These are phyloP conservation scores for Pseudevernia furfuracea DNA, from an alignment of 495 filamentous ascomycete species.

Conservation along the genomic window DNA sequence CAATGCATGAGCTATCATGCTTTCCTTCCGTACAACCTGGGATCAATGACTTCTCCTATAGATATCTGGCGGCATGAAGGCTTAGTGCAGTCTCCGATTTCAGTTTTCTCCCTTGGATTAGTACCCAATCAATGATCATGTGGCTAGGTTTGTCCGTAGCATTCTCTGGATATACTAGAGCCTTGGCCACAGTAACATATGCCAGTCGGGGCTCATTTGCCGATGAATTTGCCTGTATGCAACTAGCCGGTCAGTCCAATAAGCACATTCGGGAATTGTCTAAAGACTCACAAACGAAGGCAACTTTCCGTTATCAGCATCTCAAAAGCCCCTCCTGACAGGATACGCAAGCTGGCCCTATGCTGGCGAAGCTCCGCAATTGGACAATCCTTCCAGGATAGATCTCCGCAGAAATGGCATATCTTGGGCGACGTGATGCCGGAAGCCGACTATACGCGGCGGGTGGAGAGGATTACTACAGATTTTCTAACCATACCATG, in stretches of 20 bases:
- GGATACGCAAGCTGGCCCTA: neutral
- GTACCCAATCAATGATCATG: conserved; percentile 3
- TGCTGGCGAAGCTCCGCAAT: neutral
- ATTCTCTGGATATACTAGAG: conserved; percentile 17
- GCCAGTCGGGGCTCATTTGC: neutral
- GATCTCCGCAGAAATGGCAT: neutral
- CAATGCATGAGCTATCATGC: neutral
- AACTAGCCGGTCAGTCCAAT: conserved; percentile 4
- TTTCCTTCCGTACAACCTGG: conserved; percentile 5
- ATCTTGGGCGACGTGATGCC: conserved; percentile 8
- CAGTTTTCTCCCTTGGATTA: neutral
- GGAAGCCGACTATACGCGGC: conserved; percentile 4
- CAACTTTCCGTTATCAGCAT: neutral
- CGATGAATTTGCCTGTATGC: neutral
- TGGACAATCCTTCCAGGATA: neutral
- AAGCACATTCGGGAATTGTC: conserved; percentile 8
- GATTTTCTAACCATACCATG: conserved; percentile 4
- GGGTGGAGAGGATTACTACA: neutral
- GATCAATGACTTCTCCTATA: neutral
- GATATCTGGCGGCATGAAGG: neutral
- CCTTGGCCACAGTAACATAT: neutral
- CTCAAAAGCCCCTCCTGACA: neutral
- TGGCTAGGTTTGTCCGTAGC: conserved; percentile 7
- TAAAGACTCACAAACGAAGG: neutral
- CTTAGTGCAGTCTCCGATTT: neutral